Conservation (phyloP, 345 rosid species). For the Gossypium longicalyx region DNA sequence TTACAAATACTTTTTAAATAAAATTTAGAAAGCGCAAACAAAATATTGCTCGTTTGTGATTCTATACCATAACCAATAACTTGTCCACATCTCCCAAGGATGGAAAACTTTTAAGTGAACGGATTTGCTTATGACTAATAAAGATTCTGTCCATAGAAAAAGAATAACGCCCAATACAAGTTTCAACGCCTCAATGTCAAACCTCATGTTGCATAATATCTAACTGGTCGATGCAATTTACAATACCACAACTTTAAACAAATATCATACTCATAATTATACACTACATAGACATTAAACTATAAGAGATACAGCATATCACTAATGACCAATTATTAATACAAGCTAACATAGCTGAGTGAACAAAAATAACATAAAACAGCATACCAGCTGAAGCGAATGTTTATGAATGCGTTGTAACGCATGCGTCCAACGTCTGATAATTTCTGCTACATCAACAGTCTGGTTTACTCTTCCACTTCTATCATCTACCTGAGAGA, state of each 20-base stretch:
- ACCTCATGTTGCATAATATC: neutral
- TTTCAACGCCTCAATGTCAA: neutral
- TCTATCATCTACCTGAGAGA: constrained; percentile 76
- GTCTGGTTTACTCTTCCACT: constrained; percentile 80
- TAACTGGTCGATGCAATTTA: neutral
- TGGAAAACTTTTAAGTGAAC: neutral
- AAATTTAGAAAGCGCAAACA: neutral
- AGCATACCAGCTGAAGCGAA: constrained; percentile 84
- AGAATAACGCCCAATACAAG: neutral
- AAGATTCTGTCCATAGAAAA: neutral
- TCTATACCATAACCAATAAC: neutral
- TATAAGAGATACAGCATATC: neutral
- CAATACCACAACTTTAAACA: neutral
- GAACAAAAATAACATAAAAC: constrained; percentile 14
- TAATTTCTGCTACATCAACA: constrained; percentile 94
- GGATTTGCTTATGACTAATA: neutral
- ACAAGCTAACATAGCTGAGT: neutral
- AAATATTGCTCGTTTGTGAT: neutral
- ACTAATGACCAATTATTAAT: neutral
- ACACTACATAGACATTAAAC: neutral
- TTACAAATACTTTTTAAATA: neutral
- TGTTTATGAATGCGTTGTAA: constrained; percentile 97
- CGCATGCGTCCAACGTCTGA: constrained; percentile 98
- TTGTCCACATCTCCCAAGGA: neutral
- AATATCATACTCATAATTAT: neutral